phyloP scores from a whole-genome alignment of 306 rosid species.

The Fragaria vesca region DNA sequence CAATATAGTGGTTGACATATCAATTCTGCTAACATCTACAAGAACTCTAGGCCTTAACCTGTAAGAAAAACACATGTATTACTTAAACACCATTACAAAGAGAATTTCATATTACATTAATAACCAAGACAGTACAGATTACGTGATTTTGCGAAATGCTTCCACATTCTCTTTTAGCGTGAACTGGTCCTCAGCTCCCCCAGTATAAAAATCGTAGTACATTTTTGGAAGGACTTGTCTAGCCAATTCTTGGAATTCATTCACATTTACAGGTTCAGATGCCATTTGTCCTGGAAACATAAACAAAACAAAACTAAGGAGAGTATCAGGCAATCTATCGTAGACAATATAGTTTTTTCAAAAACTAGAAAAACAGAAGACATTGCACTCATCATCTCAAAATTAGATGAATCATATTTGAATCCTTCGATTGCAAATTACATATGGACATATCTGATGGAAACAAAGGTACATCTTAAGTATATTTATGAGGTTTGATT shows the following conservation, averaged over 20 bases:
- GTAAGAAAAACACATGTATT: neutral
- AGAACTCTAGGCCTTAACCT: conserved; percentile 66
- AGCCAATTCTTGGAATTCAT: conserved; percentile 60
- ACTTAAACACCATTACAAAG: neutral
- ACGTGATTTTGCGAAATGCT: conserved; percentile 60
- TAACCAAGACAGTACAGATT: conserved; percentile 6
- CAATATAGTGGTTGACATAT: conserved; percentile 51
- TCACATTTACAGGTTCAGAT: conserved; percentile 50
- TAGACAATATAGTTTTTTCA: neutral
- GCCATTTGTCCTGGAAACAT: conserved; percentile 46
- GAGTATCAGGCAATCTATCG: neutral
- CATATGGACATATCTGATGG: neutral
- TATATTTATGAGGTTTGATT: neutral
- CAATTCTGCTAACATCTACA: conserved; percentile 62
- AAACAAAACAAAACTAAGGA: neutral
- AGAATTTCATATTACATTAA: neutral
- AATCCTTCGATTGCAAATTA: neutral
- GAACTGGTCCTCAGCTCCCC: conserved; percentile 67
- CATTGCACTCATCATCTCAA: neutral
- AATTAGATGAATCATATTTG: neutral
- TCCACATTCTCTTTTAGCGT: conserved; percentile 50
- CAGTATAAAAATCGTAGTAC: conserved; percentile 54
- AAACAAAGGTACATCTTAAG: neutral
- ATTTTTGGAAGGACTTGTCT: conserved; percentile 54
- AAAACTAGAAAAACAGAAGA: neutral